Evolutionary conservation across 805 yeast genomes (phyloP), one percentile per base, ranked within the genome.

Genomic region (Hanseniaspora singularis): DNA sequence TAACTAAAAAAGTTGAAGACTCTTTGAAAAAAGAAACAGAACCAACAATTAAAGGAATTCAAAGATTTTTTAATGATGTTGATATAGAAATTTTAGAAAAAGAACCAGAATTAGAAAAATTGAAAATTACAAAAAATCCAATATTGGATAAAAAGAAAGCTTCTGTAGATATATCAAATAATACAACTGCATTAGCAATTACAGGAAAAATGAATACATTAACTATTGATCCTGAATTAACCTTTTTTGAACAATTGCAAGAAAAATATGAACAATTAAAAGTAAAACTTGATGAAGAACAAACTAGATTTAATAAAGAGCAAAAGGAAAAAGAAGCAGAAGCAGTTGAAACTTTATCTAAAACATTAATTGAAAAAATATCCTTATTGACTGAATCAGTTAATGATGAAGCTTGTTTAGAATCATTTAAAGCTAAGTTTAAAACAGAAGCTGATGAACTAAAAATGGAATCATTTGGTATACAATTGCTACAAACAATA

Each of bases 401-500:
- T 26, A 72, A 73, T 54, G 78, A 76, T 44, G 67, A 65, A 0
- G 84, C 77, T 27, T 78, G 87, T 33, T 69, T 80, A 44, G 60
- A 62, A 6, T 71, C 81, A 0, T 89, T 86, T 61, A 65, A 71
- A 50, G 70, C 69, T 48, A 80, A 82, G 59, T 71, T 83, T 54
- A 71, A 70, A 51, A 77, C 79, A 56, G 97, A 92, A 62, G 95
- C 94, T 14, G 92, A 88, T 58, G 68, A 77, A 24, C 67, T 83
- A 52, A 82, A 81, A 55, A 74, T 80, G 76, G 92, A 83, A 61
- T 81, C 89, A 19, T 83, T 83, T 63, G 94, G 94, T n/a, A 63
- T 81, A 27, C 87, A 83, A 57, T 81, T 83, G 30, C 69, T 84
- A 40, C 92, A 83, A 54, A 72, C 84, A 0, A 73, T 83, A 46